Base-by-base conservation (phyloP, 2,329 filamentous ascomycete genomes). In the Exutisphaerella laricina region DNA sequence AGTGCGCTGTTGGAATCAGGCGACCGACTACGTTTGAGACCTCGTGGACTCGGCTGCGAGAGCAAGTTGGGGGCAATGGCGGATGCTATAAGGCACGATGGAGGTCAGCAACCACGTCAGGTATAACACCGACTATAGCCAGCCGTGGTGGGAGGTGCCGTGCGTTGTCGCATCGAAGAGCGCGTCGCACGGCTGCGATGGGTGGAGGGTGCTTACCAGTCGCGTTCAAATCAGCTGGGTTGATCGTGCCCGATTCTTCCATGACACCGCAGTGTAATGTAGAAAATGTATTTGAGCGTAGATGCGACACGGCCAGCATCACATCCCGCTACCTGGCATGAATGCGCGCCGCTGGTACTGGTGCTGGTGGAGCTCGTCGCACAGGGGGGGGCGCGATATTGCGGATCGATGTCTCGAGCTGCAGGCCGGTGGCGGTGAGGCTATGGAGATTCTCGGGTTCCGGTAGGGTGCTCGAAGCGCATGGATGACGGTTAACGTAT, bases 191-290 rank as follows among this genome's bases (percentile, higher is more conserved):
- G 37, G 40, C 48, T 48, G 42, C 25, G 39, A 32, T 20, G 17
- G 33, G 33, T 35, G 33, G 33, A 35, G 33, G 32, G 29, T 32
- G 54, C 61, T 56, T 81, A 90, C 85, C 80, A 73, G 81, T 72
- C 65, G 82, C 82, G 71, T 84, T 88, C 72, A 94, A 77, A 53
- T 84, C 85, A 62, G 86, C 86, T 66, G 88, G 88, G 75, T 94
- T 87, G 75, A 94, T 92, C 64, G 88, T 94, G 65, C 84, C 85
- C 73, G 84, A 84, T 66, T 86, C 84, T 77, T 85, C 84, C 59
- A 75, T 72, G 53, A 54, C 51, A 58, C 56, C 48, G 50, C 49
- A 51, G 44, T 54, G 54, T 49, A 48, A 46, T 46, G 57, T 55
- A 53, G 54, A 47, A 46, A 55, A 53, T 48, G 53, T 49, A 54